Percentiles rank a stretch among this genome's conserved stretches.
These are phyloP conservation scores for Debaryomyces nepalensis DNA, from an alignment of 1,139 yeast species.

Conservation along the genomic window DNA sequence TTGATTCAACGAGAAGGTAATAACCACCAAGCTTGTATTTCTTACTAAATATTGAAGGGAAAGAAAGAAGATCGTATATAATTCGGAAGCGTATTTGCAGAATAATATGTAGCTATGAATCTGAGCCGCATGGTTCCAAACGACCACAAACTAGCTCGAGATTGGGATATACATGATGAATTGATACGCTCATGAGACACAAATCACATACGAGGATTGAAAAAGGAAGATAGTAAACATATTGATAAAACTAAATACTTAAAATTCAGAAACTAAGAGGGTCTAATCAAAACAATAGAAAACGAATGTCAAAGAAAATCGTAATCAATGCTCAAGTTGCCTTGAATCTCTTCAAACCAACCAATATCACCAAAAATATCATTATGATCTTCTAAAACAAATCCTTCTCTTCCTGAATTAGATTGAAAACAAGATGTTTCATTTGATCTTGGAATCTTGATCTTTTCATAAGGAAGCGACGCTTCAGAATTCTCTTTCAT, in stretches of 20 bases:
- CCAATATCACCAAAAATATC: background rate
- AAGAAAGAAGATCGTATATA: background rate
- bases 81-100: background rate
- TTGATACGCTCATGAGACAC: too few species aligned
- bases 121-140: conserved; percentile 8
- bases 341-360: conserved; percentile 1
- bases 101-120: conserved; percentile 1
- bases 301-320: conserved; percentile 1
- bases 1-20: conserved; percentile 1
- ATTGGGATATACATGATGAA: background rate
- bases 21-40: background rate
- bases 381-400: background rate
- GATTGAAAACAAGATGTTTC: background rate
- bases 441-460: background rate
- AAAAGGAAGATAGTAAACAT: too few species aligned
- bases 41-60: background rate
- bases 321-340: background rate
- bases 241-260: too few species aligned
- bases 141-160: background rate
- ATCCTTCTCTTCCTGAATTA: background rate
- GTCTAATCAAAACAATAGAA: too few species aligned
- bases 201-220: too few species aligned
- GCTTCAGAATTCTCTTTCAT: conserved; percentile 5
- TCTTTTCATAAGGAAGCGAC: background rate
- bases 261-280: too few species aligned